Evolutionary conservation across 169 alveolate genomes (phyloP), one percentile per base, ranked within the genome.

Genomic region (Amoebophrya sp.): DNA sequence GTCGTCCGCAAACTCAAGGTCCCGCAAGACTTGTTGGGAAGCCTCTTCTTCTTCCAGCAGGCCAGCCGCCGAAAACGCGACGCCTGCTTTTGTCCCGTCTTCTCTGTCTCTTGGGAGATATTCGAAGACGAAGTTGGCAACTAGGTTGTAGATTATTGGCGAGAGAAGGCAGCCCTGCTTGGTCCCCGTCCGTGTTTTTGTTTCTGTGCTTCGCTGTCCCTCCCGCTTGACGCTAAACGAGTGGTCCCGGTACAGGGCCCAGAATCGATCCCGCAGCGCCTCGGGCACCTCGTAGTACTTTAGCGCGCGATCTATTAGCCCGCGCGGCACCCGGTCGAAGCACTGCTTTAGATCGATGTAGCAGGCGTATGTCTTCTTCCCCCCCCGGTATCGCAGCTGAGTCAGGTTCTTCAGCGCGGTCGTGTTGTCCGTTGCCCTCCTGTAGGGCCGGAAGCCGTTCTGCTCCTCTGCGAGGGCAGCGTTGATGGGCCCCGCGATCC

Each of bases 141-240:
- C n/a, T n/a, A n/a, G n/a, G n/a, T n/a, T n/a, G n/a, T 13, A 58
- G 23, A 58, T 58, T 2, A 58, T 16, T 10, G 78, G 78, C 29
- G 78, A 58, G 10, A 58, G 78, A 16, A 58, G 78, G 78, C 78
- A 58, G 78, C 78, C 78, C 78, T 58, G 78, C 78, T 58, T 58
- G 26, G 78, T 58, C 34, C 78, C 78, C 34, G 78, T 58, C 5
- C 5, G 7, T n/a, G 78, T 58, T 58, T n/a, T 16, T n/a, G 38
- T 58, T 58, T 16, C 2, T 13, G 10, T n/a, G 78, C 78, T 58
- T 16, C 10, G 4, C 2, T 13, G 34, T 16, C 39, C 78, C 7
- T 58, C 78, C 78, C 78, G 7, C 5, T n/a, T 16, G 0, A 58
- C 78, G 7, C 34, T 29, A 16, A 58, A 58, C 34, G 29, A 2